Evolutionary conservation across 176 grass and related monocot species (phyloP).

Genomic region (Lolium rigidum): DNA sequence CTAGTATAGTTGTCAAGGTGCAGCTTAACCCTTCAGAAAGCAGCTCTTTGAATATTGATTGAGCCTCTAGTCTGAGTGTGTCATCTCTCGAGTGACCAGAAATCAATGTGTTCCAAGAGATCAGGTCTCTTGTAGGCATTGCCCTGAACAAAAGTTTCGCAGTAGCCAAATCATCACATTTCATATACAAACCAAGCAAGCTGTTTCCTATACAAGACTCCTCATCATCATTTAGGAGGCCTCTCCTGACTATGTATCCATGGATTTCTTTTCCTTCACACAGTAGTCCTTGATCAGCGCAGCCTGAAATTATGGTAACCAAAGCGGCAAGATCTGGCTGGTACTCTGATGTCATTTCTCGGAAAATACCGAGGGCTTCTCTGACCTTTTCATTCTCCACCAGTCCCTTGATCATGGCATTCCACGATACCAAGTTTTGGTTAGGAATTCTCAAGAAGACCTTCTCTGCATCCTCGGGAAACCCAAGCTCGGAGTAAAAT

Average conservation of each 20-base stretch:
- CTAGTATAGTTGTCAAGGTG: constrained; percentile 64
- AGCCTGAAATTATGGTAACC: constrained; percentile 64
- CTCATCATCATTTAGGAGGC: constrained; percentile 10
- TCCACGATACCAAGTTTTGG: constrained; percentile 78
- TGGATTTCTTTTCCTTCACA: constrained; percentile 62
- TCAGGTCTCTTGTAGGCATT: constrained; percentile 71
- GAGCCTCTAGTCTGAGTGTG: constrained; percentile 44
- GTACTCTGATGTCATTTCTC: constrained; percentile 50
- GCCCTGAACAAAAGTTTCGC: constrained; percentile 56
- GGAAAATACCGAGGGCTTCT: constrained; percentile 52
- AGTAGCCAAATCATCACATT: constrained; percentile 47
- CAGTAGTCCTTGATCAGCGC: constrained; percentile 56
- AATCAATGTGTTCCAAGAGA: constrained; percentile 89
- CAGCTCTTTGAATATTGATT: constrained; percentile 49
- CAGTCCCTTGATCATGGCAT: constrained; percentile 76
- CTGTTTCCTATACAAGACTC: constrained; percentile 63
- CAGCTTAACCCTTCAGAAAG: constrained; percentile 54
- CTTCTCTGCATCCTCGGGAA: constrained; percentile 42
- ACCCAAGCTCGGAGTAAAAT: constrained; percentile 61
- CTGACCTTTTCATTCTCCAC: constrained; percentile 47
- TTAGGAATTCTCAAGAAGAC: constrained; percentile 51
- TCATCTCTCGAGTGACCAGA: constrained; percentile 58
- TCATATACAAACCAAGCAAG: constrained; percentile 67
- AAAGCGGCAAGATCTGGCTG: constrained; percentile 62
- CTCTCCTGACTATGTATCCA: constrained; percentile 56